Base-by-base conservation (phyloP, 1,284 basidiomycete genomes). In the Ceratobasidium theobromae region DNA sequence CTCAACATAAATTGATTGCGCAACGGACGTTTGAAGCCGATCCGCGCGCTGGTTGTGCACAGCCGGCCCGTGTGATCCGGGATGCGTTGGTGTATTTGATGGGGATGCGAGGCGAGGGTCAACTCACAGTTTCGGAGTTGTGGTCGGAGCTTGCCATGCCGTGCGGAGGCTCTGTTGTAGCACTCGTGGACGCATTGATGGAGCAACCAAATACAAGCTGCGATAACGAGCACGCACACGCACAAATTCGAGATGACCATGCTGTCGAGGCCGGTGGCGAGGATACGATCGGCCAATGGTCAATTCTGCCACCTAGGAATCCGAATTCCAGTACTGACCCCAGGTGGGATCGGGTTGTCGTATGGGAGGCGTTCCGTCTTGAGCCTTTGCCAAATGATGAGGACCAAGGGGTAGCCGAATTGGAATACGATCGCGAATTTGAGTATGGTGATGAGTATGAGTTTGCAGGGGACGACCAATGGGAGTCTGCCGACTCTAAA, bases 91-190 rank as follows among this genome's bases (percentile, higher is more conserved):
- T 41, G 16, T 51, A 52, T 11, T 16, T 62, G 48, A 62, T 62
- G 58, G 21, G 41, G 14, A 52, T 62, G 58, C 58, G 58, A 23
- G 58, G 58, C 25, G 58, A 62, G 33, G 58, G 58, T 11, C 46
- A 52, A 12, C 58, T 62, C 52, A 62, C 58, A 9, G 25, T 62
- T 25, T 46, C 45, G 16, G 58, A 62, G 28, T 14, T 62, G n/a
- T 62, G 58, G 58, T 49, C 45, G 14, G 58, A 62, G 25, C 58
- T 62, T 51, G 58, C 58, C 1, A 62, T 62, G 58, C 58, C 58
- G 25, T 62, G 33, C 35, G 58, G 58, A 32, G 58, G 58, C 14
- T 62, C 58, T 28, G 25, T 62, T 28, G 58, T 35, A 11, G 58
- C 58, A 4, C 35, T 62, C 18, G 58, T 51, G 21, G 25, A 52